A percentile compares a stretch with the other conserved stretches of the same genome.
Conservation (phyloP, 257 asterid species). For the Solanum virginianum region DNA sequence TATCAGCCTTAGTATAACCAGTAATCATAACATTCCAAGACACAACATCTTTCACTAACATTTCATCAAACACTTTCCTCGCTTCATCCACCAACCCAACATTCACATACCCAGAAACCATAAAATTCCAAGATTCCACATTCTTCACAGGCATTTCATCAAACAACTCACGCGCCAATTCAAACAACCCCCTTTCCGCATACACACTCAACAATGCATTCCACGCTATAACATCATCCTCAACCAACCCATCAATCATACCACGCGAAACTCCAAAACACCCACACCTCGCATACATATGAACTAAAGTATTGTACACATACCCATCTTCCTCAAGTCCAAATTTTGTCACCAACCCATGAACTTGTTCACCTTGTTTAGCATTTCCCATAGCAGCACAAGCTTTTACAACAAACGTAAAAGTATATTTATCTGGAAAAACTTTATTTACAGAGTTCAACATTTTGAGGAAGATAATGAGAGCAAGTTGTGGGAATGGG, state of each 20-base stretch:
- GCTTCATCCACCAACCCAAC: slow-evolving; percentile 21
- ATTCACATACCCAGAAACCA: slow-evolving; percentile 21
- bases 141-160: slow-evolving; percentile 26
- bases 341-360: slow-evolving; percentile 10
- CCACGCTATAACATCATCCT: slow-evolving; percentile 16
- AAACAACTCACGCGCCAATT: slow-evolving; percentile 9
- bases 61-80: slow-evolving; percentile 19
- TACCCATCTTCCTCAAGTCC: slow-evolving; percentile 16
- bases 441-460: not conserved
- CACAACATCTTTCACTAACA: slow-evolving; percentile 20
- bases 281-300: slow-evolving; percentile 21
- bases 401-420: slow-evolving; percentile 28
- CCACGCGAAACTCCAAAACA: slow-evolving; percentile 11
- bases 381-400: slow-evolving; percentile 14
- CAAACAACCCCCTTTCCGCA: slow-evolving; percentile 18
- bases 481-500: slow-evolving; percentile 9
- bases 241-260: slow-evolving; percentile 12
- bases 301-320: slow-evolving; percentile 20
- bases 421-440: slow-evolving; percentile 20
- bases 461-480: slow-evolving; percentile 15
- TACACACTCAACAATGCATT: slow-evolving; percentile 20
- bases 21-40: slow-evolving; percentile 29
- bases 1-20: slow-evolving; percentile 16
- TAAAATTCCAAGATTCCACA: slow-evolving; percentile 29
- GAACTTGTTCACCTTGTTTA: slow-evolving; percentile 15